Evolutionary conservation across 139 green algal species (phyloP).

Genomic region (Chlamydomonas urium): DNA sequence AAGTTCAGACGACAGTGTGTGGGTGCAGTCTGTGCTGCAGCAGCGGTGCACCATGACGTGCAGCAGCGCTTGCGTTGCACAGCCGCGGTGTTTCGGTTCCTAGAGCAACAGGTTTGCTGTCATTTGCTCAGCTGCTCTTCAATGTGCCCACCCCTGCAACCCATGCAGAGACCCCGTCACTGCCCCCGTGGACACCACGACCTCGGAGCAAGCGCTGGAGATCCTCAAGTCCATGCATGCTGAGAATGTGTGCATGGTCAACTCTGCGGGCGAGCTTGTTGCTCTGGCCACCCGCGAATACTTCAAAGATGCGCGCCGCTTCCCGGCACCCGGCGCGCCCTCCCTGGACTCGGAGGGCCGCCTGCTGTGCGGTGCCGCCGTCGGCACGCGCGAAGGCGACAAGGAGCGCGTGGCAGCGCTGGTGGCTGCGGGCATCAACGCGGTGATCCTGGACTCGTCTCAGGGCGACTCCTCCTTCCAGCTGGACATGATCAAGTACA

Average conservation of each 20-base stretch:
- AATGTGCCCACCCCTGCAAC: not conserved
- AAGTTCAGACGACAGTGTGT: too few species aligned
- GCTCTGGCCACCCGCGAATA: conserved; percentile 59
- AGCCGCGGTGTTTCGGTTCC: too few species aligned
- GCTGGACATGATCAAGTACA: conserved; percentile 83
- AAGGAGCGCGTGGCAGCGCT: conserved; percentile 15
- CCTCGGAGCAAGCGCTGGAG: conserved; percentile 45
- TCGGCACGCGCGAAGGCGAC: conserved; percentile 83
- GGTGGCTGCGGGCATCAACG: conserved; percentile 60
- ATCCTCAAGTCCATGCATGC: conserved; percentile 55
- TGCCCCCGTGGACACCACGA: not conserved
- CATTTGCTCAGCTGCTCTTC: too few species aligned
- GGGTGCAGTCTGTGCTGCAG: too few species aligned
- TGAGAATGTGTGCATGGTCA: conserved; percentile 71
- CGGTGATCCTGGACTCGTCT: conserved; percentile 86
- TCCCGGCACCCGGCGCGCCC: conserved; percentile 45
- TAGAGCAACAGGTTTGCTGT: too few species aligned
- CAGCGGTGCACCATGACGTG: too few species aligned
- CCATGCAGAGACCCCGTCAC: not conserved
- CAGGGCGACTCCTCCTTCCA: conserved; percentile 90
- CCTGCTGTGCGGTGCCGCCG: conserved; percentile 80
- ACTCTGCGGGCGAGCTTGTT: conserved; percentile 56
- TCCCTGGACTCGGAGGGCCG: conserved; percentile 63
- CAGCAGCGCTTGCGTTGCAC: too few species aligned
- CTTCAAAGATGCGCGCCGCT: conserved; percentile 49